These are phyloP conservation scores for Zelopaecilomyces penicillatus DNA, from an alignment of 2,329 filamentous ascomycete species.

Conservation along the genomic window DNA sequence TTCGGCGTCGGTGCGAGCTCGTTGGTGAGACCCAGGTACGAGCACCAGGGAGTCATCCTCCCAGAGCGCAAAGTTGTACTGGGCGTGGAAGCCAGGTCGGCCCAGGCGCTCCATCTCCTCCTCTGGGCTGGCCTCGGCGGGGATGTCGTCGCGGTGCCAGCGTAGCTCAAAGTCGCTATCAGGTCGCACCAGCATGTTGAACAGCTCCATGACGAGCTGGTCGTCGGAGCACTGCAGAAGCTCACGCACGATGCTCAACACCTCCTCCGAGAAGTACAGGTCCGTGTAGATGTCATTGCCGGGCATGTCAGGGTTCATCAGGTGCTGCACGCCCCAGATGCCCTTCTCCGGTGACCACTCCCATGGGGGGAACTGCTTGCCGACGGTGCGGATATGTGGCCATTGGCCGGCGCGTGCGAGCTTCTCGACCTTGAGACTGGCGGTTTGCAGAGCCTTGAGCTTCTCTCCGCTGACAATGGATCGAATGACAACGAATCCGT, in stretches of 20 bases:
- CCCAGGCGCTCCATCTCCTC: conserved; percentile 57
- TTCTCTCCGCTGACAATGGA: conserved; percentile 49
- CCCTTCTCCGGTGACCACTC: conserved; percentile 48
- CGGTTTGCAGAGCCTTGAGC: conserved; percentile 51
- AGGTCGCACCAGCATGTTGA: conserved; percentile 76
- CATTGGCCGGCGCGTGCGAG: conserved; percentile 63
- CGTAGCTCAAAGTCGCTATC: conserved; percentile 62
- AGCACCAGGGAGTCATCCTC: conserved; percentile 67
- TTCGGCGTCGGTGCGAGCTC: conserved; percentile 63
- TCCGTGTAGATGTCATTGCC: conserved; percentile 52
- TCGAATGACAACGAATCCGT: conserved; percentile 71
- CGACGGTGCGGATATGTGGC: conserved; percentile 75
- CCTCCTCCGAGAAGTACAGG: conserved; percentile 61
- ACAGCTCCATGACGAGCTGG: conserved; percentile 74
- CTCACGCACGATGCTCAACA: conserved; percentile 56
- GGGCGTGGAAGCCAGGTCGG: conserved; percentile 62
- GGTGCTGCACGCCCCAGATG: conserved; percentile 86
- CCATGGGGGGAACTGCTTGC: conserved; percentile 91
- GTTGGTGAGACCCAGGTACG: conserved; percentile 66
- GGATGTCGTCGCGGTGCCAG: conserved; percentile 83
- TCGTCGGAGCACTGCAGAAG: conserved; percentile 51
- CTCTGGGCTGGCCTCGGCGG: conserved; percentile 52
- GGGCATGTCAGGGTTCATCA: conserved; percentile 65
- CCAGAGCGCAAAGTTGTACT: conserved; percentile 81
- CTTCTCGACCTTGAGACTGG: conserved; percentile 47